phyloP scores from a whole-genome alignment of 805 yeast species.

The Candida peoriensis region DNA sequence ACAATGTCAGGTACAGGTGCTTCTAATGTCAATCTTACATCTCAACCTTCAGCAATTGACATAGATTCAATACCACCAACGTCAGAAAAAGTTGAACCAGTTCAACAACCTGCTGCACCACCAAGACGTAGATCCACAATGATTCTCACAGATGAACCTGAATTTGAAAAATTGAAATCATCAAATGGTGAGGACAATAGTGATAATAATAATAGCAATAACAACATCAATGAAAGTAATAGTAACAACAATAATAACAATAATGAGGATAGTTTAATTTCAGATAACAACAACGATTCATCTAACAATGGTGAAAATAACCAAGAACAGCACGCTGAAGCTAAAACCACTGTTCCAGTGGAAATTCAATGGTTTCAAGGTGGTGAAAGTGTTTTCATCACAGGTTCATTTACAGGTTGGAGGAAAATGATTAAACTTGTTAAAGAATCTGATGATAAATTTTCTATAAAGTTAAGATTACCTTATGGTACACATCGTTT shows the following conservation, averaged over 20 bases:
- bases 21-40: conserved; percentile 17
- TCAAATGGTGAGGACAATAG: conserved; percentile 27
- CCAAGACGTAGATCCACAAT: conserved; percentile 64
- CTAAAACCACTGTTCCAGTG: conserved; percentile 33
- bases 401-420: conserved; percentile 98
- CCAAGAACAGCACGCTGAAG: conserved; percentile 5
- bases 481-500: conserved; percentile 93
- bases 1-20: conserved; percentile 24
- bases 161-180: conserved; percentile 45
- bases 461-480: conserved; percentile 65
- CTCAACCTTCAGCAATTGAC: conserved; percentile 23
- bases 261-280: not conserved
- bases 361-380: conserved; percentile 93
- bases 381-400: conserved; percentile 91
- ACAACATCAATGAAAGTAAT: not conserved
- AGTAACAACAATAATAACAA: conserved; percentile 23
- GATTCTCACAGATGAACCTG: conserved; percentile 65
- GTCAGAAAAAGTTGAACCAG: not conserved
- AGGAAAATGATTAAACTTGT: conserved; percentile 90
- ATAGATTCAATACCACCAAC: conserved; percentile 13
- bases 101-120: conserved; percentile 5
- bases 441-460: conserved; percentile 45
- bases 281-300: conserved; percentile 5
- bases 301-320: not conserved
- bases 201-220: conserved; percentile 17